phyloP scores from a whole-genome alignment of 2,329 filamentous ascomycete genomes.

The Calonectria crousiana region DNA sequence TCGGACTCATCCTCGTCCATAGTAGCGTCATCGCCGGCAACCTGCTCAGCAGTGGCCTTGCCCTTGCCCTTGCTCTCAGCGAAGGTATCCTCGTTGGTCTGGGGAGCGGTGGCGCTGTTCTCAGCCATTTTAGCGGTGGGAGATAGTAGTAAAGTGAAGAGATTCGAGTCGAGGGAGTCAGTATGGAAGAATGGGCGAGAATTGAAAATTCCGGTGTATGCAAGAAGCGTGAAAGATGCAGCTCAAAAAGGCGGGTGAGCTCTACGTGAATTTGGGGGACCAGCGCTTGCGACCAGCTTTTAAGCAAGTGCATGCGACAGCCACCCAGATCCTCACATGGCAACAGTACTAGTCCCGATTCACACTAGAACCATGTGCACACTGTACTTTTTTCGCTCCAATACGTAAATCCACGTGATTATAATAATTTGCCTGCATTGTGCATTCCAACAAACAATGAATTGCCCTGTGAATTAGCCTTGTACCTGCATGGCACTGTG shows the following conservation, averaged over 20 bases:
- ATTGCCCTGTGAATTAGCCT: not conserved
- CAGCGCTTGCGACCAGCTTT: conserved; percentile 42
- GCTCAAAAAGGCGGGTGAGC: conserved; percentile 44
- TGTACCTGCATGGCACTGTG: not conserved
- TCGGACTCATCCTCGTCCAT: conserved; percentile 84
- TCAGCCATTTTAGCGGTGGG: conserved; percentile 58
- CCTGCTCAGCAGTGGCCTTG: conserved; percentile 72
- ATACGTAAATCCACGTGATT: conserved; percentile 36
- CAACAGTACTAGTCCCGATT: conserved; percentile 48
- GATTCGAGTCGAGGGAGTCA: conserved; percentile 17
- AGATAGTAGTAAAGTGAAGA: not conserved
- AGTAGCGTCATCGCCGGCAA: conserved; percentile 66
- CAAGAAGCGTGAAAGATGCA: conserved; percentile 37
- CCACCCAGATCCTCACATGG: conserved; percentile 42
- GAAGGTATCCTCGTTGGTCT: conserved; percentile 54
- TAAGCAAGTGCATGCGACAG: conserved; percentile 42
- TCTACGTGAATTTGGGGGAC: conserved; percentile 34
- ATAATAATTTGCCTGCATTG: not conserved
- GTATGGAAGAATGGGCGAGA: conserved; percentile 26
- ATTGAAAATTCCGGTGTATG: conserved; percentile 26
- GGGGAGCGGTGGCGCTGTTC: conserved; percentile 62
- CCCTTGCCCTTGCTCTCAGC: conserved; percentile 86
- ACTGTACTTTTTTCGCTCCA: conserved; percentile 18
- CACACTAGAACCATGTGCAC: conserved; percentile 19
- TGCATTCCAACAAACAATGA: conserved; percentile 11